phyloP scores from a whole-genome alignment of 495 filamentous ascomycete species.

The Lineolata rhizophorae region DNA sequence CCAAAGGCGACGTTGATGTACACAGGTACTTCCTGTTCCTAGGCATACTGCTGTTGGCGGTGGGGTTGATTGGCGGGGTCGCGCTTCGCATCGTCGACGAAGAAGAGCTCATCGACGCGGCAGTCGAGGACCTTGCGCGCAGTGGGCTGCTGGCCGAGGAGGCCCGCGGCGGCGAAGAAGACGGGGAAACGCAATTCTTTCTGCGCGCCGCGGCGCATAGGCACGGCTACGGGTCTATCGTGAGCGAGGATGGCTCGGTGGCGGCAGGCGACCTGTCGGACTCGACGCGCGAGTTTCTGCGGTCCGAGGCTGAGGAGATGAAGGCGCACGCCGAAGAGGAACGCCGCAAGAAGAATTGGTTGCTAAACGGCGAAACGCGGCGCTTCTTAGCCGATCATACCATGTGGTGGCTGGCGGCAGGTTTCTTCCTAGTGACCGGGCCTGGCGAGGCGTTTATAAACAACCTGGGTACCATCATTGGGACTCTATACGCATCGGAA shows the following conservation, averaged over 20 bases:
- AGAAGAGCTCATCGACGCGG: conserved; percentile 62
- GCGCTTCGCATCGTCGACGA: conserved; percentile 45
- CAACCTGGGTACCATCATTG: conserved; percentile 83
- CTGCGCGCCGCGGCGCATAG: conserved; percentile 9
- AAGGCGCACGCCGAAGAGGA: conserved; percentile 39
- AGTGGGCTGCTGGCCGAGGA: conserved; percentile 63
- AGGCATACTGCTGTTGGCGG: conserved; percentile 35
- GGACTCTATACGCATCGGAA: conserved; percentile 42
- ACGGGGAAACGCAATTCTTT: too few relatives aligned
- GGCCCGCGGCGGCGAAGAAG: too few relatives aligned
- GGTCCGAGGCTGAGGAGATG: conserved; percentile 21
- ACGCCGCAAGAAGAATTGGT: conserved; percentile 53
- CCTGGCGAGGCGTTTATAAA: conserved; percentile 95
- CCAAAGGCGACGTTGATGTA: conserved; percentile 61
- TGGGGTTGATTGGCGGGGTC: conserved; percentile 55
- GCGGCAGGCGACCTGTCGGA: conserved; percentile 22
- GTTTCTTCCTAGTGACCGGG: conserved; percentile 85
- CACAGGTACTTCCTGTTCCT: conserved; percentile 73
- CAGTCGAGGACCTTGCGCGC: conserved; percentile 58
- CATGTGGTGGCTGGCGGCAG: conserved; percentile 84
- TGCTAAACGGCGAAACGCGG: conserved; percentile 71
- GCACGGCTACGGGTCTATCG: conserved; percentile 31
- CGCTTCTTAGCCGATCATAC: conserved; percentile 66
- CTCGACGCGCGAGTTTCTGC: conserved; percentile 23
- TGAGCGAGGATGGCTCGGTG: too few relatives aligned